Evolutionary conservation across 768 basidiomycete species (phyloP), one percentile per base, ranked within the genome.

Genomic region (Xanthoconium stramineum): DNA sequence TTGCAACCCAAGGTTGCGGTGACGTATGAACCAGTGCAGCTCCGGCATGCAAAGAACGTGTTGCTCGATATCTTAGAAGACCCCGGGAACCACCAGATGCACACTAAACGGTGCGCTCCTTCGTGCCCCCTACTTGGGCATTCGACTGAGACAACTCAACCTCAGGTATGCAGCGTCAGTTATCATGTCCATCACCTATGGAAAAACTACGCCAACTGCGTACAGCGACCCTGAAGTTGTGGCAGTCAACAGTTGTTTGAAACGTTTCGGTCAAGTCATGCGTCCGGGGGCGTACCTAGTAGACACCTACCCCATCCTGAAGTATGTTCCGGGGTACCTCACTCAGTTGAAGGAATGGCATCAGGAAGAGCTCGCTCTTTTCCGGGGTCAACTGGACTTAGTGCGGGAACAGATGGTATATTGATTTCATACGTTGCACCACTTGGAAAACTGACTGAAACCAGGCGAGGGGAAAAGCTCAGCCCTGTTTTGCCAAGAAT

Each of bases 311-410:
- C 69, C 69, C 5, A 58, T 64, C 33, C 50, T 70, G 1, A 49
- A 45, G 47, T 65, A 65, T 11, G 36, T 70, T 14, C 69, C 69
- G 1, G 61, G 63, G 7, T 67, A 85, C 59, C 72, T 84, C 13
- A 75, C 76, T 5, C 78, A 82, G 55, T 69, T 88, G 7, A 76
- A 75, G 55, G 70, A 74, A 5, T 83, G 82, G 38, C 85, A 87
- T 59, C n/a, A 59, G 32, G 72, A 76, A 46, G 77, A 78, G 57
- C 63, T 74, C 12, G 59, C 45, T 1, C 58, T 77, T 37, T 78
- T 71, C 52, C 37, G 59, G 12, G 57, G 67, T 0, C 74, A 73
- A 55, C 30, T 76, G 14, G 61, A 70, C 12, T 47, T 45, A 9
- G 72, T 71, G 12, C 57, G 63, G n/a, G 55, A 63, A 37, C 59